Conservation (phyloP, 352 stramenopile genomes). For the Phytophthora sansomeana region DNA sequence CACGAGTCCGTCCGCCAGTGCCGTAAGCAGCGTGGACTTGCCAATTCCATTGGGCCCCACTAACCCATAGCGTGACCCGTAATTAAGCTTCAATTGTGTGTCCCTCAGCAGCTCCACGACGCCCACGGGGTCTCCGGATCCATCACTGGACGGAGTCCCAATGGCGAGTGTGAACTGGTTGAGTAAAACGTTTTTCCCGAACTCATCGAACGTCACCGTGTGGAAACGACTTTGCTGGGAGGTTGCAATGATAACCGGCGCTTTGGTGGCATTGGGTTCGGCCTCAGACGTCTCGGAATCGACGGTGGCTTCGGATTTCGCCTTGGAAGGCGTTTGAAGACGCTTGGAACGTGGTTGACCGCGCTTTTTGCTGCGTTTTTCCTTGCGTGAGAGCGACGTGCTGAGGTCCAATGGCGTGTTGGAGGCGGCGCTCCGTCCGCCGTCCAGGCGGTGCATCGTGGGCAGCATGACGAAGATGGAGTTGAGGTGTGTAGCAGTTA, state of each 20-base stretch:
- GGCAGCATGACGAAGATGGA: conserved; percentile 43
- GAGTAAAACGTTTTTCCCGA: conserved; percentile 65
- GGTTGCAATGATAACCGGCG: conserved; percentile 38
- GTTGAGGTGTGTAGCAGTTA: not conserved
- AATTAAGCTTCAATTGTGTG: conserved; percentile 79
- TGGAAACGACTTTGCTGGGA: conserved; percentile 72
- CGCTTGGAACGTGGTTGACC: conserved; percentile 30
- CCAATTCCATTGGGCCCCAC: conserved; percentile 87
- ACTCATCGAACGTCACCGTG: conserved; percentile 69
- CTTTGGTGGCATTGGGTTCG: conserved; percentile 9
- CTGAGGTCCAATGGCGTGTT: conserved; percentile 40
- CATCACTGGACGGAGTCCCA: conserved; percentile 19
- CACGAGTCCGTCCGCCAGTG: conserved; percentile 90
- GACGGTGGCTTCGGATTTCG: conserved; percentile 2
- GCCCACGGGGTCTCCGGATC: conserved; percentile 19
- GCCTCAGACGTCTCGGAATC: conserved; percentile 9
- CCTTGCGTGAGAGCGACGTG: conserved; percentile 52
- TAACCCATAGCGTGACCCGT: conserved; percentile 81
- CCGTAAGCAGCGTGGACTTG: conserved; percentile 94
- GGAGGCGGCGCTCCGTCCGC: conserved; percentile 22
- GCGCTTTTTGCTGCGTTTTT: conserved; percentile 51
- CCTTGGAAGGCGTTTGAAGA: conserved; percentile 2
- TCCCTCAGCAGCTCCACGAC: conserved; percentile 68
- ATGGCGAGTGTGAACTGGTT: conserved; percentile 64
- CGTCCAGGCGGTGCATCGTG: conserved; percentile 47